Evolutionary conservation across 495 filamentous ascomycete genomes (phyloP), one percentile per base, ranked within the genome.

Genomic region (Tetracladium setigerum): DNA sequence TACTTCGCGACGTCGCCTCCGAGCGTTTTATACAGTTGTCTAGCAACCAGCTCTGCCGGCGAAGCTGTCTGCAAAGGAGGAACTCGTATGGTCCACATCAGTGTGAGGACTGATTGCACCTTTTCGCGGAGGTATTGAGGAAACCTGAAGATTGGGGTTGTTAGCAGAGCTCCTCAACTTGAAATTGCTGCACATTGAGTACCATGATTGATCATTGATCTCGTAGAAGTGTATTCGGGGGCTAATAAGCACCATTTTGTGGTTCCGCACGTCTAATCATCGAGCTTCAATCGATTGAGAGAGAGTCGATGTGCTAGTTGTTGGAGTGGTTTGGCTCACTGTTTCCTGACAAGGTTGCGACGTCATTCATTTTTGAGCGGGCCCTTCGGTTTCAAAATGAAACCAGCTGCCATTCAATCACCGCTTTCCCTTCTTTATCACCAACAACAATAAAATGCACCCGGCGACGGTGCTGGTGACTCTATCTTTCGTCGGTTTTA

Each of bases 141-240:
- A 61, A 76, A 76, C 73, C 74, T 77, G 50, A n/a, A 15, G 8
- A 22, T 38, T 18, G 8, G 19, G 11, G 43, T 17, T 5, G 30
- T 50, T 40, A 46, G 45, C 24, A 10, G 41, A 33, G 15, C 30
- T 32, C n/a, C 14, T 32, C 4, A 16, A 46, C 11, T 13, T 47
- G 19, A 18, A n/a, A 30, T 2, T 30, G 36, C 19, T 4, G 24
- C 18, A 35, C 30, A 44, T 39, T 36, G 53, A 33, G 31, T 36
- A 73, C 74, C 74, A 78, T 17, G 67, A 30, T 54, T 71, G 69
- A 44, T 78, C 74, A 46, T 70, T 71, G 44, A 77, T 71, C 64
- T 78, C 74, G 46, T 70, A 76, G 47, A 78, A 68, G 55, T 77
- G 69, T 65, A 78, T 67, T 14, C 74, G 68, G 7, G 71, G 73